phyloP scores from a whole-genome alignment of 2,329 filamentous ascomycete genomes.

The Botrytis squamosa region DNA sequence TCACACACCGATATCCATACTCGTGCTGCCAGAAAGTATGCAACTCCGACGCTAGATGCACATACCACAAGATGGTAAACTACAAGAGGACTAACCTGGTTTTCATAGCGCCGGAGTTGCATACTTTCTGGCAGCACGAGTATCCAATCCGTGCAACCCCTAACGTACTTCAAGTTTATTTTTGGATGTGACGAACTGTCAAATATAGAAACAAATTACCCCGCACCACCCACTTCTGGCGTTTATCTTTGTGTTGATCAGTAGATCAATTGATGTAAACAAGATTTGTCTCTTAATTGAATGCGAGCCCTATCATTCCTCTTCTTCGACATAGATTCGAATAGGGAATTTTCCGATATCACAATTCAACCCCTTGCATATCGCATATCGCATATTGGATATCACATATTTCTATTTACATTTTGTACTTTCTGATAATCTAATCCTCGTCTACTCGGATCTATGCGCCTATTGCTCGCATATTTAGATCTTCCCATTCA shows the following conservation, averaged over 20 bases:
- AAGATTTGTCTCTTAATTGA: neutral
- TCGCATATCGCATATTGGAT: neutral
- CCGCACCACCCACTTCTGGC: neutral
- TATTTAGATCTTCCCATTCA: neutral
- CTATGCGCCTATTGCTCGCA: neutral
- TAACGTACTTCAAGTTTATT: neutral
- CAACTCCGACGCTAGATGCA: too few relatives aligned
- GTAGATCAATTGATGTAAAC: neutral
- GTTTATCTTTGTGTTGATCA: neutral
- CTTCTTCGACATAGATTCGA: neutral
- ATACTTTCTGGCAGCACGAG: too few relatives aligned
- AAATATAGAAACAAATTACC: conserved; percentile 14
- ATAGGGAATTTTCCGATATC: neutral
- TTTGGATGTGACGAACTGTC: conserved; percentile 9
- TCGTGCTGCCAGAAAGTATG: too few relatives aligned
- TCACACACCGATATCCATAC: neutral
- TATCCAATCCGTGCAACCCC: neutral
- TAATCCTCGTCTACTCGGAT: neutral
- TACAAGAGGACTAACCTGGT: too few relatives aligned
- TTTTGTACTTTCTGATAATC: neutral
- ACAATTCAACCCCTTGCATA: neutral
- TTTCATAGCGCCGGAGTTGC: too few relatives aligned
- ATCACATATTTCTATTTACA: neutral
- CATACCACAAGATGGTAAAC: too few relatives aligned
- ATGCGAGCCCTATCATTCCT: neutral